These are phyloP conservation scores for Protomyces inouyei DNA, from an alignment of 1,139 yeast genomes.

Conservation along the genomic window DNA sequence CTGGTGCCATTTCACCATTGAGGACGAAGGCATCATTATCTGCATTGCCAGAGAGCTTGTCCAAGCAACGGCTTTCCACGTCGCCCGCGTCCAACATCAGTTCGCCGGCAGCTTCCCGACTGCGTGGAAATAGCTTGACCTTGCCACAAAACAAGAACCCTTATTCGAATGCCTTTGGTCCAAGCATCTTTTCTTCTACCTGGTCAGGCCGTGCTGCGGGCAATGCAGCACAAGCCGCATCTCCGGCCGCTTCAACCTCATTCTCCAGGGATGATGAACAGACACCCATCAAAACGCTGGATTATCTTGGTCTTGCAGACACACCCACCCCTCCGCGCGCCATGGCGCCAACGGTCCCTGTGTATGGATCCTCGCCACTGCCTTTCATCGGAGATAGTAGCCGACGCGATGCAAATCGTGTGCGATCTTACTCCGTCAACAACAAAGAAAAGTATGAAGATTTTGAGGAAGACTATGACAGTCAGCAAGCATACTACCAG, in stretches of 20 bases:
- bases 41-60: conserved; percentile 29
- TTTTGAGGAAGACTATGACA: conserved; percentile 13
- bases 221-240: conserved; percentile 18
- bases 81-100: not conserved
- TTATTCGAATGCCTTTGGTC: conserved; percentile 37
- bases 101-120: conserved; percentile 33
- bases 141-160: conserved; percentile 37
- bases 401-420: conserved; percentile 41
- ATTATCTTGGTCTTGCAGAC: conserved; percentile 34
- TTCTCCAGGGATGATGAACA: conserved; percentile 30
- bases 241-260: conserved; percentile 28
- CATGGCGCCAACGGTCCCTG: conserved; percentile 8
- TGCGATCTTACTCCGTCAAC: conserved; percentile 43
- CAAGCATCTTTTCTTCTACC: conserved; percentile 37
- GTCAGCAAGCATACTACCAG: conserved; percentile 2
- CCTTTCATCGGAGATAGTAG: not conserved
- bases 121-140: conserved; percentile 38
- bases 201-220: conserved; percentile 30
- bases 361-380: conserved; percentile 4
- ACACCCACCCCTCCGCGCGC: conserved; percentile 29
- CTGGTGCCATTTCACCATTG: conserved; percentile 23
- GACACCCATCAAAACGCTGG: conserved; percentile 33
- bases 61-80: conserved; percentile 16
- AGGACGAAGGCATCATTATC: conserved; percentile 10
- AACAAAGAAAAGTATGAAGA: conserved; percentile 34